Evolutionary conservation across 2,329 filamentous ascomycete genomes (phyloP).

Genomic region (Arthroderma sp.): DNA sequence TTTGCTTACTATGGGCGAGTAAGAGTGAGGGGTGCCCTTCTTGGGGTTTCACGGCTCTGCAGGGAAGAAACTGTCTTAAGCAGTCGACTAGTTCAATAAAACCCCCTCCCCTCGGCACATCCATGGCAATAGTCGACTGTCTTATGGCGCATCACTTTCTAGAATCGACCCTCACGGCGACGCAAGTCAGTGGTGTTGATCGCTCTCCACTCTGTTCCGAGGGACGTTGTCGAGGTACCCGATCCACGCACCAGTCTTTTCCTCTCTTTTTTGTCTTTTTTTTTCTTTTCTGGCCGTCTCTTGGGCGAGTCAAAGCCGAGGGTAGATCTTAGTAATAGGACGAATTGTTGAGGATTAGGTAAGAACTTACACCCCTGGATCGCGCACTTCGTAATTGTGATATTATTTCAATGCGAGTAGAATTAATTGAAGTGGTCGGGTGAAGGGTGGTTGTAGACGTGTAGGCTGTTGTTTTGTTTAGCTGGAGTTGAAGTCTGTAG

Average conservation of each 20-base stretch:
- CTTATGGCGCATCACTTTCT: conserved; percentile 2
- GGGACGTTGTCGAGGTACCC: neutral
- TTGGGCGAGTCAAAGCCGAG: neutral
- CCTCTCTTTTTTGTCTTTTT: neutral
- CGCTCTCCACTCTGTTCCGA: conserved; percentile 2
- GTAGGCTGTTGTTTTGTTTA: too few species aligned
- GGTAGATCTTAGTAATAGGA: neutral
- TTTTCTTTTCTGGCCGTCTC: too few species aligned
- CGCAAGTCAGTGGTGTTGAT: conserved; percentile 1
- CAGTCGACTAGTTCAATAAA: too few species aligned
- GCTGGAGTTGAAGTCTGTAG: too few species aligned
- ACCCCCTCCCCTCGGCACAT: too few species aligned
- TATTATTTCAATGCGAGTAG: too few species aligned
- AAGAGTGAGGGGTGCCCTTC: neutral
- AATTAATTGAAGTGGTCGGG: too few species aligned
- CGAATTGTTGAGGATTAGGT: too few species aligned
- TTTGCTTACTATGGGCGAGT: neutral
- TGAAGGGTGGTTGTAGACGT: too few species aligned
- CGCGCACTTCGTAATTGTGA: too few species aligned
- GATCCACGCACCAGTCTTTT: neutral
- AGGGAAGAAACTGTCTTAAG: neutral
- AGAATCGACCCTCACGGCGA: neutral
- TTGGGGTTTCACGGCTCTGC: neutral
- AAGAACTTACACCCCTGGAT: too few species aligned
- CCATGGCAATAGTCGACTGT: neutral